Conservation (phyloP, 2,329 filamentous ascomycete genomes). For the Cladosporium sp. region DNA sequence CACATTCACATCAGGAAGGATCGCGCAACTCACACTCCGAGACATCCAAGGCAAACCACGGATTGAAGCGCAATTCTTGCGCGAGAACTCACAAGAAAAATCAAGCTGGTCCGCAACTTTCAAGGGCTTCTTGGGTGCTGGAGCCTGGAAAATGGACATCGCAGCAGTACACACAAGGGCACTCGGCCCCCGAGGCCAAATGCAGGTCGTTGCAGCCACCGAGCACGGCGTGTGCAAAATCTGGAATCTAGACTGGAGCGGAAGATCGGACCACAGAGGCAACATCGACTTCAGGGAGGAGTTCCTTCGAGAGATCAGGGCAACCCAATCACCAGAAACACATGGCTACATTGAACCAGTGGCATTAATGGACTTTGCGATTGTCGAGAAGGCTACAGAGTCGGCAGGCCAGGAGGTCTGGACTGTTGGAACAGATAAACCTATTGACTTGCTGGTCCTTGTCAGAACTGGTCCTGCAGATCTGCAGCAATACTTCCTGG, state of each 20-base stretch:
- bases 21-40: conserved; percentile 82
- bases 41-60: conserved; percentile 84
- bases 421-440: conserved; percentile 25
- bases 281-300: conserved; percentile 70
- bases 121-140: conserved; percentile 70
- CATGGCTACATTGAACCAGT: conserved; percentile 35
- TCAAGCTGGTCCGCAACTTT: conserved; percentile 79
- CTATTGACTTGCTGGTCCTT: conserved; percentile 34
- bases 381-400: conserved; percentile 47
- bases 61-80: conserved; percentile 76
- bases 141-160: conserved; percentile 72
- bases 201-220: conserved; percentile 78
- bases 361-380: conserved; percentile 72
- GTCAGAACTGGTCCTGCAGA: conserved; percentile 32
- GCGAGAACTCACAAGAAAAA: conserved; percentile 56
- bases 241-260: conserved; percentile 88
- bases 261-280: conserved; percentile 72
- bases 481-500: conserved; percentile 66
- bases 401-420: conserved; percentile 26
- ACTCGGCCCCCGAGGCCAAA: conserved; percentile 73
- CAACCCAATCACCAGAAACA: conserved; percentile 50
- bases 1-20: conserved; percentile 78
- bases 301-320: conserved; percentile 63
- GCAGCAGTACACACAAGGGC: conserved; percentile 75
- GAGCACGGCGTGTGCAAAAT: conserved; percentile 74